Base-by-base conservation (phyloP, 108 stramenopile genomes). In the Ochromonas danica region DNA sequence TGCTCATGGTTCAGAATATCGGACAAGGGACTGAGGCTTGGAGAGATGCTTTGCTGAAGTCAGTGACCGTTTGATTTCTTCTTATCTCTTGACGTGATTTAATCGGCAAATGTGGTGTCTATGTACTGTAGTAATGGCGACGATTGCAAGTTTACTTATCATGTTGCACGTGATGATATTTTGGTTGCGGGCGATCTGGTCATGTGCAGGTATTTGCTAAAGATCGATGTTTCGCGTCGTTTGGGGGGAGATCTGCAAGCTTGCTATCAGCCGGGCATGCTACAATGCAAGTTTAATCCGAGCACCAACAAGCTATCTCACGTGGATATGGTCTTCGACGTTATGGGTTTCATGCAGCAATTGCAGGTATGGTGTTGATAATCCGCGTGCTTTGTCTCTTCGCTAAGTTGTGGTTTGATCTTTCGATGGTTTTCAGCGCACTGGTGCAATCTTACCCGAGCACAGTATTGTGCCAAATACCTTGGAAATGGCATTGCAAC, bases 391-490 rank as follows among this genome's bases (percentile, higher is more conserved):
- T n/a, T n/a, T n/a, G n/a, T n/a, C n/a, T n/a, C n/a, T n/a, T n/a
- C n/a, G n/a, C n/a, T n/a, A n/a, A n/a, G n/a, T n/a, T n/a, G n/a
- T n/a, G n/a, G n/a, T n/a, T n/a, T n/a, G n/a, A n/a, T n/a, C n/a
- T n/a, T n/a, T n/a, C n/a, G n/a, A 96, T 96, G 97, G 90, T 93
- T 42, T 93, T 96, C 81, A 97, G 96, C 94, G 87, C 95, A 65
- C 94, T 95, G 80, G 87, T 96, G n/a, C 95, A 95, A 86, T 38
- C 38, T 33, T 42, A 41, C 72, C 72, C 3, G 72, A 75, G 25
- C 10, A 25, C 31, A 33, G 31, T 27, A 75, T 75, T 36, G 72
- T 75, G 27, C 72, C 72, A 28, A 75, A 75, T 41, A 57, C 72
- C 10, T 57, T 75, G 30, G 72, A 75, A 27, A 75, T 75, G 72